Evolutionary conservation across 768 basidiomycete species (phyloP), one percentile per base, ranked within the genome.

Genomic region (Termitomyces sp.): DNA sequence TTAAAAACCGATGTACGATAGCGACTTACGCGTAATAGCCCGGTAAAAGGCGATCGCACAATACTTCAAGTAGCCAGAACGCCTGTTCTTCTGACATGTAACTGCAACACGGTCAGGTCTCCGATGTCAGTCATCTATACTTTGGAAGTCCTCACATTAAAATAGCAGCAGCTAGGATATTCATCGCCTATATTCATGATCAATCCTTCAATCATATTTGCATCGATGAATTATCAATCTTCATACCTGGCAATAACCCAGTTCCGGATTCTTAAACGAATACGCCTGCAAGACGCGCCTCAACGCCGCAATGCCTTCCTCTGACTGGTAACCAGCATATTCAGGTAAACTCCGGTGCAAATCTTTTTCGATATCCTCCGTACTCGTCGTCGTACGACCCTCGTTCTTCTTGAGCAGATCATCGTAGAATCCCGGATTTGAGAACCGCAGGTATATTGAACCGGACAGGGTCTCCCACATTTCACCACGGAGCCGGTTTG

Each of bases 71-170:
- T 6, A 98, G 77, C 95, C 95, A 98, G 70, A 99, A 99, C 11
- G 95, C 88, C 70, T 98, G 96, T 64, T 98, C 97, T 72, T 99
- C 97, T 2, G 94, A 96, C 93, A 97, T 94, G 70, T 98, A 99
- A 60, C 95, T 98, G 63, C 10, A 40, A 20, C 30, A 3, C 18
- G 6, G 13, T 66, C 44, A 70, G 62, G 8, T 30, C 18, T 41
- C 26, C 6, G 14, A 13, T 26, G 10, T 14, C 36, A 38, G 26
- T 2, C 36, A n/a, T 41, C 38, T 8, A 16, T 28, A n/a, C 6
- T 28, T 20, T n/a, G 26, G 3, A 28, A 7, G 83, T 62, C 65
- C 85, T 63, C 65, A 93, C 92, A 95, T 94, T 52, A 96, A 77
- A 65, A 96, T 88, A n/a, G 93, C 94, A 28, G 96, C 95, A 0